Evolutionary conservation across 345 rosid genomes (phyloP).

Genomic region (Sisymbrium altissimum): DNA sequence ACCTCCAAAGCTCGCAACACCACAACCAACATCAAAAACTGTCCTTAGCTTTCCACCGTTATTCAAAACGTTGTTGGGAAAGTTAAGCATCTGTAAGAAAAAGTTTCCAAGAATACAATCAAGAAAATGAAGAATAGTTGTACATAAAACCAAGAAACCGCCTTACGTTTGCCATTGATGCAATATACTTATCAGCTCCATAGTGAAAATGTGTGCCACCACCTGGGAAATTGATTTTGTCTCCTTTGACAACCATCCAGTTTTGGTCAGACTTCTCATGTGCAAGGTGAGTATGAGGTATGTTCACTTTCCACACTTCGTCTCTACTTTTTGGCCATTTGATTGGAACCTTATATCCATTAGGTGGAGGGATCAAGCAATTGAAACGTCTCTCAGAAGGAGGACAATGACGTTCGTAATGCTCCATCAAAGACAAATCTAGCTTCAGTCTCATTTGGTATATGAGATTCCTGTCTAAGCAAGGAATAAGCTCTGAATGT

Average conservation of each 20-base stretch:
- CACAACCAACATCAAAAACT: constrained; percentile 91
- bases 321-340: constrained; percentile 98
- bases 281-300: constrained; percentile 95
- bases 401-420: constrained; percentile 93
- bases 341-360: constrained; percentile 87
- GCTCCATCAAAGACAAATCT: constrained; percentile 90
- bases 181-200: constrained; percentile 90
- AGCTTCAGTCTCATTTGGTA: constrained; percentile 92
- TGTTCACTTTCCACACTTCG: constrained; percentile 94
- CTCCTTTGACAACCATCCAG: constrained; percentile 96
- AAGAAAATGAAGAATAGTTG: not conserved
- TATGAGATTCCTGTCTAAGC: constrained; percentile 75
- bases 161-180: constrained; percentile 85
- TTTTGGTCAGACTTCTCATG: constrained; percentile 94
- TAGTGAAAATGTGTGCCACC: constrained; percentile 97
- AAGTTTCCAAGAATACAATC: not conserved
- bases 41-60: constrained; percentile 72
- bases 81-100: constrained; percentile 72
- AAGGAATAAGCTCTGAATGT: constrained; percentile 87
- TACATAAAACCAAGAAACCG: not conserved
- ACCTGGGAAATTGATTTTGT: constrained; percentile 78
- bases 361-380: constrained; percentile 95
- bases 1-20: constrained; percentile 95
- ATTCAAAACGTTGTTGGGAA: constrained; percentile 56
- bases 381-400: constrained; percentile 79